Conservation (phyloP, 176 grass and related monocot genomes). For the Aegilops umbellulata region DNA sequence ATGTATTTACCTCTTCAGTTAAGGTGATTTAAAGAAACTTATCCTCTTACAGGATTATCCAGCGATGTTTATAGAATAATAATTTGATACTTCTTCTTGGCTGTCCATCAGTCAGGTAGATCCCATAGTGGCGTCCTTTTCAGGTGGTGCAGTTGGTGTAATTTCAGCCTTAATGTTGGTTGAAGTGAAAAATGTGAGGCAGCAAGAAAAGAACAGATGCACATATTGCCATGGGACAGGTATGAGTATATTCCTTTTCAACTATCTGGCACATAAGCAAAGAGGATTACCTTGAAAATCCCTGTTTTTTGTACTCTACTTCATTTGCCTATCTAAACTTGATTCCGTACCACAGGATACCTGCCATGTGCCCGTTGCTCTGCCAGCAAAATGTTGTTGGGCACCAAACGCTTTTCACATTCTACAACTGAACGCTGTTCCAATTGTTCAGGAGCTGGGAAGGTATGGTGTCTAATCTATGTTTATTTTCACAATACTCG, state of each 20-base stretch:
- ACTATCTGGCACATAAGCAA: background rate
- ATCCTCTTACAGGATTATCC: constrained; percentile 10
- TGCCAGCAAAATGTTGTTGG: constrained; percentile 47
- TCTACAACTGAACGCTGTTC: constrained; percentile 56
- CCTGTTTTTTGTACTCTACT: background rate
- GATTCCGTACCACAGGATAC: constrained; percentile 53
- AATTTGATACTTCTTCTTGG: background rate
- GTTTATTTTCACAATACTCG: constrained; percentile 4
- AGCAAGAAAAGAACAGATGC: constrained; percentile 97
- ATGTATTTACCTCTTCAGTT: constrained; percentile 85
- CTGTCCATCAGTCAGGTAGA: constrained; percentile 76
- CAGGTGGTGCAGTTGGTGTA: constrained; percentile 82
- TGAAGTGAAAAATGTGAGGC: constrained; percentile 84
- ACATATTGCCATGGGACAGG: constrained; percentile 90
- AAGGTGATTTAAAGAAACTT: constrained; percentile 46
- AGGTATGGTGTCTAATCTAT: constrained; percentile 45
- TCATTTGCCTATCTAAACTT: constrained; percentile 19
- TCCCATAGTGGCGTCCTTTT: constrained; percentile 94
- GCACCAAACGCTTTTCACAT: constrained; percentile 39
- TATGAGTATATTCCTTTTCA: constrained; percentile 38
- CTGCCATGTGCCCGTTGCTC: constrained; percentile 83
- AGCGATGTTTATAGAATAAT: constrained; percentile 18
- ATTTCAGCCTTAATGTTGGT: constrained; percentile 89
- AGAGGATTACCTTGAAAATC: background rate
- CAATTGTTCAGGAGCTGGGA: constrained; percentile 84